Evolutionary conservation across 345 rosid genomes (phyloP), one percentile per base, ranked within the genome.

Genomic region (Syzygium aromaticum): DNA sequence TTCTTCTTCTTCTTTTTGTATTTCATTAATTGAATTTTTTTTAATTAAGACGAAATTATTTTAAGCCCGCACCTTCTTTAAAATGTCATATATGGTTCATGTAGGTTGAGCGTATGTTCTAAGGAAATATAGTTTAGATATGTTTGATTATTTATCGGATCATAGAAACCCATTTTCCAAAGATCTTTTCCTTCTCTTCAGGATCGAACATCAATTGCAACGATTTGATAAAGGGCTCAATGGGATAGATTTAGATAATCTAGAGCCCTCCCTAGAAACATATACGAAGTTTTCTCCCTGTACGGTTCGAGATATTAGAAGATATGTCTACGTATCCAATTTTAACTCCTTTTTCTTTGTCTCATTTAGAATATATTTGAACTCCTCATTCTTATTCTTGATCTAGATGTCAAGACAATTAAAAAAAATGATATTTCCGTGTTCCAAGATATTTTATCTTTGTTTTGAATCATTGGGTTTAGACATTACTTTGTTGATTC

Each of bases 121-220:
- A 61, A 85, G 30, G 38, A 61, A 85, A 61, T 85, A 40, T 15
- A 54, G n/a, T 59, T 61, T 85, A 46, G 61, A 15, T 61, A 56
- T 2, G 40, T 57, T 49, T 61, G 53, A 40, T 61, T 52, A 13
- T 86, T 46, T 52, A 67, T 86, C 6, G 22, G 52, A 86, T 86
- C 84, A 52, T 52, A 33, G 23, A 52, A 77, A 52, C 51, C 84
- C 63, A 22, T 7, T 52, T 51, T 73, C n/a, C 57, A 27, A 83
- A 59, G 33, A 46, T 23, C 8, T 19, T 61, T 82, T 49, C 38
- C 40, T 61, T 84, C 7, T 43, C 30, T 54, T 54, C 2, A 1
- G 6, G 86, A 86, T 86, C 54, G 7, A 46, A 38, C 46, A 78
- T 80, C 77, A 54, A 87, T 10, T 54, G 53, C 85, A 87, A 80